Evolutionary conservation across 2,329 filamentous ascomycete species (phyloP).

Genomic region (Orbilia javanica): DNA sequence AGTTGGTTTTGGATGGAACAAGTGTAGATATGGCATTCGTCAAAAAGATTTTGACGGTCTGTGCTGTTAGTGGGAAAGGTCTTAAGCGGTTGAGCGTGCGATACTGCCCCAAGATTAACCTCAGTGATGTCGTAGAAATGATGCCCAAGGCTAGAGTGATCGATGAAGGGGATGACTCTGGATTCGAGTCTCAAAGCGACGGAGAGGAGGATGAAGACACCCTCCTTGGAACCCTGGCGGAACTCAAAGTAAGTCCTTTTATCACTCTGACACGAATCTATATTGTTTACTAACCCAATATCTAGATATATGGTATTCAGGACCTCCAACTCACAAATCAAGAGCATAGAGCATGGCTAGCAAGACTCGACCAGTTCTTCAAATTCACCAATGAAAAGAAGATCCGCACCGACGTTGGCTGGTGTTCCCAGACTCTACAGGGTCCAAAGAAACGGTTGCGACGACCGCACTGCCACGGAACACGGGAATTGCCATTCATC

Average conservation of each 20-base stretch:
- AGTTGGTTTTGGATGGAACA: slow-evolving; percentile 49
- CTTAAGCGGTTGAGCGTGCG: slow-evolving; percentile 48
- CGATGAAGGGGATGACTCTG: slow-evolving; percentile 43
- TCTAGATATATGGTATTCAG: slow-evolving; percentile 47
- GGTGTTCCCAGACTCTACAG: slow-evolving; percentile 54
- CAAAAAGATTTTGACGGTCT: slow-evolving; percentile 43
- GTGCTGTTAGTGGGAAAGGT: slow-evolving; percentile 39
- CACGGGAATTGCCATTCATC: slow-evolving; percentile 45
- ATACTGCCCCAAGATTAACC: slow-evolving; percentile 34
- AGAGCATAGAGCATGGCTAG: slow-evolving; percentile 34
- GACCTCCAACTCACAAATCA: slow-evolving; percentile 34
- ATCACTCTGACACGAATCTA: not conserved
- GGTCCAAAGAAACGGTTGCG: slow-evolving; percentile 50
- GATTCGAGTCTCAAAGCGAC: slow-evolving; percentile 49
- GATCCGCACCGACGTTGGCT: slow-evolving; percentile 47
- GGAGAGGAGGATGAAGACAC: slow-evolving; percentile 45
- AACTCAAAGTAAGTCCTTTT: slow-evolving; percentile 37
- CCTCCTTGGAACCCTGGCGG: slow-evolving; percentile 26
- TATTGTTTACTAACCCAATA: not conserved
- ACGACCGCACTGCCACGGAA: slow-evolving; percentile 38
- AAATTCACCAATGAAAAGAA: slow-evolving; percentile 44
- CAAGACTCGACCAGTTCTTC: slow-evolving; percentile 49
- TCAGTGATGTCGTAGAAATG: slow-evolving; percentile 34
- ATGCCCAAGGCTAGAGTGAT: slow-evolving; percentile 20
- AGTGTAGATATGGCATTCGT: slow-evolving; percentile 48